Percentiles rank a stretch among this genome's conserved stretches.
phyloP scores from a whole-genome alignment of 164 flowering plant genomes.

The Vitis rupestris region DNA sequence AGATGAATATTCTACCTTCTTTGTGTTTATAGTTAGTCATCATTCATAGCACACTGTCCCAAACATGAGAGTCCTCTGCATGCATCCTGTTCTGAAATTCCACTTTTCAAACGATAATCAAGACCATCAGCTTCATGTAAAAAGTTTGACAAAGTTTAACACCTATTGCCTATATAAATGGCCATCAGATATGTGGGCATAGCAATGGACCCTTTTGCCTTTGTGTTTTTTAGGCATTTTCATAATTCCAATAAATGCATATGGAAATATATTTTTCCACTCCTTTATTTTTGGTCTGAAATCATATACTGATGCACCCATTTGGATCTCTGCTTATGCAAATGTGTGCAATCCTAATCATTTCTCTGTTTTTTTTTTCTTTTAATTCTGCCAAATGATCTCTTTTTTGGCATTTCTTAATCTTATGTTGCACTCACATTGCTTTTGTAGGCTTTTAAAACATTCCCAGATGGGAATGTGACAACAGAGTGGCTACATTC shows the following conservation, averaged over 20 bases:
- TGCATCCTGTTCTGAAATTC: neutral
- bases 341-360: too few species aligned
- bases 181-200: too few species aligned
- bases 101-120: neutral
- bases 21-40: neutral
- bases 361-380: neutral
- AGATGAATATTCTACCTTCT: neutral
- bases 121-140: neutral
- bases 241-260: too few species aligned
- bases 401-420: neutral
- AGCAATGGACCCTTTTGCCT: too few species aligned
- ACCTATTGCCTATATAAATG: too few species aligned
- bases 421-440: conserved; percentile 9
- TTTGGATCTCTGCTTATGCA: neutral
- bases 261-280: neutral
- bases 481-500: conserved; percentile 86
- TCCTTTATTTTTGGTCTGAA: neutral
- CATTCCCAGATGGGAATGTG: conserved; percentile 54
- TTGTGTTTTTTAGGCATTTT: too few species aligned
- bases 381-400: neutral
- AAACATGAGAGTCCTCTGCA: neutral
- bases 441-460: conserved; percentile 65
- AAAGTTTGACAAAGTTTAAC: neutral
- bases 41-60: neutral
- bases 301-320: neutral